Evolutionary conservation across 1,139 yeast species (phyloP).

Genomic region (Blastobotrys buckinghamii): DNA sequence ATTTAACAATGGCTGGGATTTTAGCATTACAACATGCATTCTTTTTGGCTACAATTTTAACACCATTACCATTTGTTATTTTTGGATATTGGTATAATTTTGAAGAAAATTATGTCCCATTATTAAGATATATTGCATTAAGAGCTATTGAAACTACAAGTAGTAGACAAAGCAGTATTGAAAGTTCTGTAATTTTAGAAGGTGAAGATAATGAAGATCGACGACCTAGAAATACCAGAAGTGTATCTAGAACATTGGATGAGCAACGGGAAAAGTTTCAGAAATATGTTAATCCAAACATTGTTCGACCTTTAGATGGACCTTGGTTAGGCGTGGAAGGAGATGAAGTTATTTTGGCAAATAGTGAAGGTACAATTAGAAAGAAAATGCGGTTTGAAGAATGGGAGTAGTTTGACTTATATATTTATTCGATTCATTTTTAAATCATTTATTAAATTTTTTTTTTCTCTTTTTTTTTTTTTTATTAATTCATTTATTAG

Average conservation of each 20-base stretch:
- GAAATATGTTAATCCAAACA: constrained; percentile 70
- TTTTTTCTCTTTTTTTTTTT: neutral
- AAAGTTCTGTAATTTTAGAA: neutral
- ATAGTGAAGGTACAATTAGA: constrained; percentile 51
- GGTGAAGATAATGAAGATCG: constrained; percentile 1
- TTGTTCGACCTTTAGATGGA: constrained; percentile 66
- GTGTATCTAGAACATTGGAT: constrained; percentile 47
- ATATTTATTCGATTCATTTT: no score
- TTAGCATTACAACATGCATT: constrained; percentile 75
- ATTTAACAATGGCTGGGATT: constrained; percentile 88
- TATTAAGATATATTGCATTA: constrained; percentile 79
- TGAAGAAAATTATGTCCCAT: constrained; percentile 72
- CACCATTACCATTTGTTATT: constrained; percentile 71
- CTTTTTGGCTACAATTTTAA: constrained; percentile 59
- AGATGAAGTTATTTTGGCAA: constrained; percentile 54
- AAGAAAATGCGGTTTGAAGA: constrained; percentile 44
- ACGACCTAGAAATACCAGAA: constrained; percentile 17
- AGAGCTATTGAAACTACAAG: constrained; percentile 45
- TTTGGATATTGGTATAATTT: constrained; percentile 70
- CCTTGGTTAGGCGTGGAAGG: constrained; percentile 73
- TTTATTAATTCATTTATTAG: neutral
- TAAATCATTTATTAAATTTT: no score
- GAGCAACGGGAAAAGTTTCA: constrained; percentile 63
- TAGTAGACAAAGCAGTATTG: constrained; percentile 20
- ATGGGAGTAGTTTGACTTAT: constrained; percentile 45